Evolutionary conservation across 768 basidiomycete species (phyloP).

Genomic region (Russula ochroleuca): DNA sequence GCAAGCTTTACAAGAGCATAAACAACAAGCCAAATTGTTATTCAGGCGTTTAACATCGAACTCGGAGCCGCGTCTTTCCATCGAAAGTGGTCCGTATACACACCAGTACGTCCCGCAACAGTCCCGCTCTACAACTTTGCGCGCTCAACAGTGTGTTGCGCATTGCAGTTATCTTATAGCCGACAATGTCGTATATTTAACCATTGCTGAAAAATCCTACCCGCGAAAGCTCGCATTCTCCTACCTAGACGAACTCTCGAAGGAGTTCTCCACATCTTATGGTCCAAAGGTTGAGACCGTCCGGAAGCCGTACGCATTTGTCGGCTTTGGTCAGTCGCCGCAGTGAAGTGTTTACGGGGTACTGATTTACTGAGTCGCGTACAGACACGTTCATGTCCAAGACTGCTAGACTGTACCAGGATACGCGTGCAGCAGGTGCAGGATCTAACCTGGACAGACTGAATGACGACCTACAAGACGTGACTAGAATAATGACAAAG

Average conservation of each 20-base stretch:
- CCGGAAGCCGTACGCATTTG: constrained; percentile 97
- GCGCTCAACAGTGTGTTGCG: not conserved
- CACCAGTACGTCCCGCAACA: constrained; percentile 66
- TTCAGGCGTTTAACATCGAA: constrained; percentile 92
- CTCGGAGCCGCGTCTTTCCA: constrained; percentile 92
- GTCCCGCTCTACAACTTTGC: not conserved
- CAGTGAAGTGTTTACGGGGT: not conserved
- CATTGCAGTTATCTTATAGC: constrained; percentile 81
- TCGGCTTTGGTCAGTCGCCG: constrained; percentile 80
- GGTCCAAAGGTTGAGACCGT: constrained; percentile 89
- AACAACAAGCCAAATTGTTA: constrained; percentile 96
- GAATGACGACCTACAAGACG: constrained; percentile 96
- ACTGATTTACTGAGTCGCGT: constrained; percentile 9
- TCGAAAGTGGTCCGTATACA: constrained; percentile 94
- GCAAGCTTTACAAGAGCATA: constrained; percentile 91
- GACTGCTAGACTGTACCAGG: constrained; percentile 90
- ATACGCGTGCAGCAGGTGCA: constrained; percentile 80
- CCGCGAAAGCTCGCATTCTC: constrained; percentile 96
- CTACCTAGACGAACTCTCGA: constrained; percentile 93
- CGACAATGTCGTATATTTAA: constrained; percentile 91
- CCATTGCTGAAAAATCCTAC: constrained; percentile 95
- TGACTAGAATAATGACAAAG: constrained; percentile 99
- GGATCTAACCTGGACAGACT: constrained; percentile 75
- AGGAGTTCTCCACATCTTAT: constrained; percentile 91
- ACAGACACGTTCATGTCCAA: constrained; percentile 98